Conservation (phyloP, 345 rosid species). For the Boechera stricta region DNA sequence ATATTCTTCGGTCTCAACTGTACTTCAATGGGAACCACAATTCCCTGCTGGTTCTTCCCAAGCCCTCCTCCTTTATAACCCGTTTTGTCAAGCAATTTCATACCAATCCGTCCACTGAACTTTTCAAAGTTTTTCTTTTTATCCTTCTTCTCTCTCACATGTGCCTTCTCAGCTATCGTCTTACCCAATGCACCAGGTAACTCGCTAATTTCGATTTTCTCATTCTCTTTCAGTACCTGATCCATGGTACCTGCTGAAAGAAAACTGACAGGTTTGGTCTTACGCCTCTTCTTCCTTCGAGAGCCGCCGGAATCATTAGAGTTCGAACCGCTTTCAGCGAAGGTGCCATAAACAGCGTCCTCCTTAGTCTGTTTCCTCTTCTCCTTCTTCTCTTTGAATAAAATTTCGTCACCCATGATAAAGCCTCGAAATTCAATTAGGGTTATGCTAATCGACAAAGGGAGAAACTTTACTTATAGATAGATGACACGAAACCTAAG, state of each 20-base stretch:
- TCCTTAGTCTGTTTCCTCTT: conserved; percentile 68
- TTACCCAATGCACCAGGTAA: conserved; percentile 58
- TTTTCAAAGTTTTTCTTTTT: conserved; percentile 75
- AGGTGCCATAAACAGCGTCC: conserved; percentile 61
- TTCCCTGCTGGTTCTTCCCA: conserved; percentile 85
- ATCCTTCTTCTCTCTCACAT: conserved; percentile 58
- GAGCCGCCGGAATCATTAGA: conserved; percentile 51
- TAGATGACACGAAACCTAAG: too few species aligned
- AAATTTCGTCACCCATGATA: conserved; percentile 56
- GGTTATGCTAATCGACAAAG: not conserved
- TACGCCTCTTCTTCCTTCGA: conserved; percentile 54
- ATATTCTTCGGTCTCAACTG: conserved; percentile 86
- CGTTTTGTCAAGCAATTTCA: conserved; percentile 83
- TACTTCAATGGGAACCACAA: conserved; percentile 74
- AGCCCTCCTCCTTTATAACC: conserved; percentile 91
- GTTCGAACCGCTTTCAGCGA: conserved; percentile 56
- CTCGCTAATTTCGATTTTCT: too few species aligned
- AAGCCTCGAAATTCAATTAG: not conserved
- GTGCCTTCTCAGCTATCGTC: conserved; percentile 71
- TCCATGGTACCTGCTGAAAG: too few species aligned
- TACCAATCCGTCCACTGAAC: conserved; percentile 72
- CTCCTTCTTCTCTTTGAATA: conserved; percentile 53
- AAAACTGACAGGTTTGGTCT: conserved; percentile 46
- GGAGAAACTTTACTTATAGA: too few species aligned
- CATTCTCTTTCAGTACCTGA: too few species aligned